Percentiles rank a stretch among this genome's conserved stretches.
These are phyloP conservation scores for Sporobolomyces pararoseus DNA, from an alignment of 768 basidiomycete species.

Conservation along the genomic window DNA sequence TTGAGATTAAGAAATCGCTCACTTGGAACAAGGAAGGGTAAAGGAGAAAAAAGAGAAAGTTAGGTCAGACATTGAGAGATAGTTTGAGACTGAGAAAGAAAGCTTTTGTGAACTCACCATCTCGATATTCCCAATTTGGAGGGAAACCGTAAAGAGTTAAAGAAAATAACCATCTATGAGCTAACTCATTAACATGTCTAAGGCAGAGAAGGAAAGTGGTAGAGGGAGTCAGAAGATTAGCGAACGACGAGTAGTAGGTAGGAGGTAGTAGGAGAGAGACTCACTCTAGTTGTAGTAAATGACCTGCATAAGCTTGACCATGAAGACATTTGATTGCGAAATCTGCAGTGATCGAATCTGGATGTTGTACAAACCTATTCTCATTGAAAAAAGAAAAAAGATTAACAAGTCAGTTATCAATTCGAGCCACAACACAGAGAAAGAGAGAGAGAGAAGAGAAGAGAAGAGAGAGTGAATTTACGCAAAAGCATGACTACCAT, in stretches of 20 bases:
- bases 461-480: background rate
- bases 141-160: constrained; percentile 24
- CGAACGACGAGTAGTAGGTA: background rate
- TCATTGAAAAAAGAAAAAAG: too few relatives aligned
- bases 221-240: background rate
- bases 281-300: constrained; percentile 32
- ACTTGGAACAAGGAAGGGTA: too few relatives aligned
- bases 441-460: background rate
- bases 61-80: too few relatives aligned
- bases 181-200: constrained; percentile 29
- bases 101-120: constrained; percentile 32
- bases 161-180: constrained; percentile 28
- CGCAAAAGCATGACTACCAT: constrained; percentile 21
- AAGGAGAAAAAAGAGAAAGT: too few relatives aligned
- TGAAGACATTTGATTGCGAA: constrained; percentile 18
- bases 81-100: too few relatives aligned
- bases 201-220: too few relatives aligned
- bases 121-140: constrained; percentile 10
- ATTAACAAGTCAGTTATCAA: too few relatives aligned
- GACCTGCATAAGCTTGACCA: constrained; percentile 17
- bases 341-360: constrained; percentile 25
- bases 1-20: constrained; percentile 34
- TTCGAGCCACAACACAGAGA: too few relatives aligned
- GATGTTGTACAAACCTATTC: constrained; percentile 31
- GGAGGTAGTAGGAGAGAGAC: too few relatives aligned